Base-by-base conservation (phyloP, 441 rosid genomes). In the Mallotus repandus region DNA sequence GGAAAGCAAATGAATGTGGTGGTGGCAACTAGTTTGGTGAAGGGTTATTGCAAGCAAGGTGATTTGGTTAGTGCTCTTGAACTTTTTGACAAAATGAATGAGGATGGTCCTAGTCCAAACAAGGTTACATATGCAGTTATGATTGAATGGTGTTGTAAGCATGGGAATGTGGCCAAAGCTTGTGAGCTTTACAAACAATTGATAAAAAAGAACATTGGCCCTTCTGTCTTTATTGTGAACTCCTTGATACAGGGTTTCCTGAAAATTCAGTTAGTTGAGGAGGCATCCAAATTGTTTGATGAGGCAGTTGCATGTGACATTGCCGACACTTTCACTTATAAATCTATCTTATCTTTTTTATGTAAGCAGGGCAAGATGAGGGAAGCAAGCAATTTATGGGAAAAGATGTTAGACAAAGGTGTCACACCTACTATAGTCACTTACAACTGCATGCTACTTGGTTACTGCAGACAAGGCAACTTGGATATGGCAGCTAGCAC, bases 1-100 rank as follows among this genome's bases (percentile, higher is more conserved):
- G 92, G 89, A 76, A 82, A 66, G 77, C 83, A 69, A 35, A 54
- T 91, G 82, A 86, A 88, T 77, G 74, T 86, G 69, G 84, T 85
- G 29, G 88, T 81, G 53, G 88, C 85, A 1, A 93, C 93, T 18
- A 85, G 86, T 82, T 83, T 93, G 84, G 78, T 93, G 68, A 85
- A 68, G 62, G 91, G 89, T 7, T 87, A 84, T 68, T 89, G 89
- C 81, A 80, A 75, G 74, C 76, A 82, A 22, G 85, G 88, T 25
- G 80, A 89, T 50, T 54, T 86, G 58, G 76, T 19, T 64, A 76
- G 80, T 76, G 96, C 97, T 74, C 82, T 91, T 76, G 69, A 84
- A 63, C 76, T 91, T 80, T 86, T 89, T 72, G 54, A 81, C 57
- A 81, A 78, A 71, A 74, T 89, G 78, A 81, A 83, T 73, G 76